phyloP scores from a whole-genome alignment of 192 early-diverging fungal genomes.

The Ambispora gerdemannii region DNA sequence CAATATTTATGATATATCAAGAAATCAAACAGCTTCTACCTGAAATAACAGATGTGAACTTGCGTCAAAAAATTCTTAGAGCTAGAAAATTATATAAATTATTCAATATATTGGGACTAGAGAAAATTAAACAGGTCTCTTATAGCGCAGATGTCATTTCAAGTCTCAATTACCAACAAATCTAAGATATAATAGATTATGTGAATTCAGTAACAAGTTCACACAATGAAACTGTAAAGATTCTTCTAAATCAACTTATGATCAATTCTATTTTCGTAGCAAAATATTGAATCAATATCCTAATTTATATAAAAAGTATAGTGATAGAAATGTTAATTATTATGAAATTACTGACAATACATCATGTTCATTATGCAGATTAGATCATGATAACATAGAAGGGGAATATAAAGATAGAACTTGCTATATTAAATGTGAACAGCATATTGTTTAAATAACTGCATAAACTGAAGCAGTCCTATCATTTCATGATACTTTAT shows the following conservation, averaged over 20 bases:
- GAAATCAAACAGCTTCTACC: slow-evolving; percentile 3
- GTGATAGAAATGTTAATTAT: background rate
- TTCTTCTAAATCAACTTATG: no score
- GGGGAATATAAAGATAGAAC: background rate
- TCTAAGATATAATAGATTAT: background rate
- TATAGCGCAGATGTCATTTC: slow-evolving; percentile 15
- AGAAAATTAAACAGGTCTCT: slow-evolving; percentile 1
- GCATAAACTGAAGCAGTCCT: no score
- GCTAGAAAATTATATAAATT: slow-evolving; percentile 19
- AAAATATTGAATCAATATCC: background rate
- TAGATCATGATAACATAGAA: slow-evolving; percentile 10
- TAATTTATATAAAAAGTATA: background rate
- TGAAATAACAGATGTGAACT: background rate
- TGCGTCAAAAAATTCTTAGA: no score
- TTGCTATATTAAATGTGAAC: slow-evolving; percentile 8
- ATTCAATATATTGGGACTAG: background rate
- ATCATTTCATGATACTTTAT: no score
- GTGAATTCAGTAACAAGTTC: background rate
- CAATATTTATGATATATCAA: no score
- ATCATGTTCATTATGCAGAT: slow-evolving; percentile 2
- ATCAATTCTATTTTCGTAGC: background rate
- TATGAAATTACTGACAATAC: background rate
- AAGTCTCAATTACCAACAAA: background rate
- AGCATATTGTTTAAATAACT: background rate
- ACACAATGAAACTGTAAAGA: background rate